Evolutionary conservation across 305 asterid genomes (phyloP), one percentile per base, ranked within the genome.

Genomic region (Solanum hybrid): DNA sequence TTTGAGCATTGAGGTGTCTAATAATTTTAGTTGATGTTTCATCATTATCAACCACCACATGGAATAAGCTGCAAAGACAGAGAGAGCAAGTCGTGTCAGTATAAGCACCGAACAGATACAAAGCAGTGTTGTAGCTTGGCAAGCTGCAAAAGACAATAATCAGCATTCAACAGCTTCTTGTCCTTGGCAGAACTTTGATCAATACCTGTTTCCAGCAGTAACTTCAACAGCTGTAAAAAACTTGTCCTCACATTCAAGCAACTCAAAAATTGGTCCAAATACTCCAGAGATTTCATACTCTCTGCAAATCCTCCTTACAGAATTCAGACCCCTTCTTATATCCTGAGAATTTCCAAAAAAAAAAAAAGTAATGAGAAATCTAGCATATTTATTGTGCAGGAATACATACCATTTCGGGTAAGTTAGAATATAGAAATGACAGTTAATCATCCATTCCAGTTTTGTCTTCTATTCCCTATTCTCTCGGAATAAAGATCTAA

Each of bases 191-290:
- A 85, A 51, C 88, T 85, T 85, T 56, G 32, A 75, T 24, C 27
- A 31, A 34, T 60, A 96, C 99, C 99, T 98, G 94, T 96, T 98
- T 90, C 98, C 99, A 92, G 99, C 99, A 93, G 99, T 98, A 88
- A 96, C 98, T 94, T 98, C 99, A 89, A 98, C 99, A 91, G 99
- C 99, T 24, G 99, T 96, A 94, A 96, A 98, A 92, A 94, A 96
- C 77, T 94, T 96, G 51, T 95, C 98, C 72, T 98, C 99, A 87
- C 99, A 98, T 69, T 96, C 98, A 71, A 98, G 96, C 94, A 98
- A 95, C 94, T 98, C 99, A 89, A 92, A 91, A 81, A 98, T 88
- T 66, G 99, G 98, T 73, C 99, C 99, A 91, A 91, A 92, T 40
- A 98, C 99, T 90, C 99, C 99, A 4, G 90, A 90, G 78, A 95